Evolutionary conservation across 306 rosid genomes (phyloP).

Genomic region (Glycine soja): DNA sequence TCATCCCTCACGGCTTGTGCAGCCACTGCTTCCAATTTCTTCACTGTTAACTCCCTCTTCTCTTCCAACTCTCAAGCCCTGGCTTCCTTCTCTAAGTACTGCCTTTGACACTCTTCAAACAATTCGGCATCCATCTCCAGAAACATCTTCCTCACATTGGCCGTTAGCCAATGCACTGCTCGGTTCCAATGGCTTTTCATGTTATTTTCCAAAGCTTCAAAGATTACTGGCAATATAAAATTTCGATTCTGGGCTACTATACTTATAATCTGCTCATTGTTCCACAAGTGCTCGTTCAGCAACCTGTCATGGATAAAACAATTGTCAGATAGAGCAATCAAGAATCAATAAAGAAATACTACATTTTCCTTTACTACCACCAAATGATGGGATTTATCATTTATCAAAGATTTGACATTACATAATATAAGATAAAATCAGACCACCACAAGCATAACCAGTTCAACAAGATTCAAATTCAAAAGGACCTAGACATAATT

Average conservation of each 20-base stretch:
- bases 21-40: constrained; percentile 69
- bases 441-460: constrained; percentile 21
- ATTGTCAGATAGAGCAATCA: constrained; percentile 28
- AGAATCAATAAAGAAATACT: background rate
- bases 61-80: constrained; percentile 54
- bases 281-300: constrained; percentile 80
- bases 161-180: constrained; percentile 59
- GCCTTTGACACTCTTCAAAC: constrained; percentile 60
- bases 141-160: constrained; percentile 63
- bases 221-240: constrained; percentile 63
- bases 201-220: constrained; percentile 70
- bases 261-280: constrained; percentile 65
- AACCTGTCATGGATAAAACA: constrained; percentile 56
- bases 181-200: constrained; percentile 69
- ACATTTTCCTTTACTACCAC: constrained; percentile 12
- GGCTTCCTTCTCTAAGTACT: constrained; percentile 59
- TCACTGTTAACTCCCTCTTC: constrained; percentile 64
- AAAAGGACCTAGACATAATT: constrained; percentile 17
- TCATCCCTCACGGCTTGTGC: constrained; percentile 58
- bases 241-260: constrained; percentile 63
- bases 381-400: constrained; percentile 3
- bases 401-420: background rate
- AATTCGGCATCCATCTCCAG: constrained; percentile 66
- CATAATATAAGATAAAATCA: background rate
- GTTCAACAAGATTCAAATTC: constrained; percentile 28